Percentiles rank a stretch among this genome's conserved stretches.
These are phyloP conservation scores for Wickerhamomyces sp. DNA, from an alignment of 1,139 yeast species.

Conservation along the genomic window DNA sequence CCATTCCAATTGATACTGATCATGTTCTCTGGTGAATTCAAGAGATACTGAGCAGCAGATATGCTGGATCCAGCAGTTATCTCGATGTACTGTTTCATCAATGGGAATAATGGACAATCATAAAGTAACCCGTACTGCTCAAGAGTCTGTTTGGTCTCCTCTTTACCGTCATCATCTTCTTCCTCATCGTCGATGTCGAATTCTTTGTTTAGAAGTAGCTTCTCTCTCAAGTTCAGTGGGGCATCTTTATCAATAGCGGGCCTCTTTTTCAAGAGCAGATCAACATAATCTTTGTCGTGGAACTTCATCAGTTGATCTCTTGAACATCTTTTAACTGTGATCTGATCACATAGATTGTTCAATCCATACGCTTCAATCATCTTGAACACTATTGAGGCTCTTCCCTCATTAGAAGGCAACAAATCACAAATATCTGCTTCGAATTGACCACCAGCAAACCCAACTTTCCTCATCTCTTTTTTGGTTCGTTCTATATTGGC, in stretches of 20 bases:
- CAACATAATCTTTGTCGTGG: slow-evolving; percentile 37
- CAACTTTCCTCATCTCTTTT: slow-evolving; percentile 6
- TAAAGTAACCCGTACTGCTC: slow-evolving; percentile 39
- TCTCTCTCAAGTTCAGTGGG: not conserved
- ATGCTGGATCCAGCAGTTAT: slow-evolving; percentile 57
- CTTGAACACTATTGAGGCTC: slow-evolving; percentile 43
- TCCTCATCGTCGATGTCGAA: not conserved
- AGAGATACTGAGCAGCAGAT: slow-evolving; percentile 38
- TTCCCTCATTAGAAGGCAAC: slow-evolving; percentile 47
- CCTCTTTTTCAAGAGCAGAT: slow-evolving; percentile 29
- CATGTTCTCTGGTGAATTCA: slow-evolving; percentile 12
- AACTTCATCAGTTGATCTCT: slow-evolving; percentile 31
- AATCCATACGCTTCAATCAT: slow-evolving; percentile 41
- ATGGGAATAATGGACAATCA: slow-evolving; percentile 65
- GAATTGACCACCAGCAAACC: slow-evolving; percentile 16
- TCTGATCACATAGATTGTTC: slow-evolving; percentile 23
- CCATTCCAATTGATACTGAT: slow-evolving; percentile 73
- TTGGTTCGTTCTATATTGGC: not conserved
- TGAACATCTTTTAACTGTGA: slow-evolving; percentile 27
- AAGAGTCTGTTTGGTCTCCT: slow-evolving; percentile 7
- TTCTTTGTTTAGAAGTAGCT: too few species aligned
- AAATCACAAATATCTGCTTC: slow-evolving; percentile 34
- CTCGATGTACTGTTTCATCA: slow-evolving; percentile 44
- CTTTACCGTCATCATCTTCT: slow-evolving; percentile 5
- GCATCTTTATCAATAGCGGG: slow-evolving; percentile 4